phyloP scores from a whole-genome alignment of 1,284 basidiomycete species.

The Schizophyllum commune region DNA sequence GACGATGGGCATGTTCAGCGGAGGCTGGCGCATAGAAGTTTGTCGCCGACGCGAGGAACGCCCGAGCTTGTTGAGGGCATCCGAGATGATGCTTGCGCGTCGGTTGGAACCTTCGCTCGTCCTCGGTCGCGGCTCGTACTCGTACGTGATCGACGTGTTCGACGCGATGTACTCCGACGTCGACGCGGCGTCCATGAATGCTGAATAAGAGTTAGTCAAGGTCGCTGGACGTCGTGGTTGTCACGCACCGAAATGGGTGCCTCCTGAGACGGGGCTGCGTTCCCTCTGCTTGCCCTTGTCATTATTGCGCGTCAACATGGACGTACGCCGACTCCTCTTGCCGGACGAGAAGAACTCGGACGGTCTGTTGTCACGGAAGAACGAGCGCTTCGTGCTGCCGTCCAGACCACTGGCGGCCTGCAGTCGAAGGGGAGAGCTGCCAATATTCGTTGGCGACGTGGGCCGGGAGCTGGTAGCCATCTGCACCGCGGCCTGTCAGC shows the following conservation, averaged over 20 bases:
- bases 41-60: slow-evolving; percentile 25
- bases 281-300: background rate
- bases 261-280: background rate
- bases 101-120: background rate
- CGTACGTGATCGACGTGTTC: background rate
- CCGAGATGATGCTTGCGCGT: background rate
- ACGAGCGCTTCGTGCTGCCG: background rate
- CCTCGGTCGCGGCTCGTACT: background rate
- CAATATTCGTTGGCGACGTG: background rate
- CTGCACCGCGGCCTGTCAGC: background rate
- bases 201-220: background rate
- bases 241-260: background rate
- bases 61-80: background rate
- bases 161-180: background rate
- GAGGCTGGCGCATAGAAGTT: slow-evolving; percentile 33
- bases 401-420: background rate
- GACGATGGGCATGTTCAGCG: slow-evolving; percentile 28
- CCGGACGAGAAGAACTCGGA: background rate
- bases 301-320: background rate
- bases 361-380: background rate
- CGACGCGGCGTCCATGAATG: background rate
- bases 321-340: background rate
- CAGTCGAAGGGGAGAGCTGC: background rate
- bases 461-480: background rate
- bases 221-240: background rate